Base-by-base conservation (phyloP, 495 filamentous ascomycete genomes). In the Penicillium argentinense region DNA sequence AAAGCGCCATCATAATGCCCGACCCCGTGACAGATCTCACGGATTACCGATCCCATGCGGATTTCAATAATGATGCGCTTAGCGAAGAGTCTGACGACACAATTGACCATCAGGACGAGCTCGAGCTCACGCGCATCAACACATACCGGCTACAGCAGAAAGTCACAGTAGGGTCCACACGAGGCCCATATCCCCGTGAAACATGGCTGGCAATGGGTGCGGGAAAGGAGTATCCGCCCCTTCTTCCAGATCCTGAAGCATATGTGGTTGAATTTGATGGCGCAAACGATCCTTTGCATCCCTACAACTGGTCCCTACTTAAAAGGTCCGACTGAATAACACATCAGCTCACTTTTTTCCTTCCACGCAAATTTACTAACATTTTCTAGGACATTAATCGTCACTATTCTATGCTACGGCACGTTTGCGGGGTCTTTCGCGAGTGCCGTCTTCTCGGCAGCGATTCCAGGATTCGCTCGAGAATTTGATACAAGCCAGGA, bases 381-480 rank as follows among this genome's bases (percentile, higher is more conserved):
- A 26, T 23, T 23, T 34, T n/a, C 18, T 22, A 9, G 40, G 19
- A 27, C 39, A 23, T 24, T 21, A 0, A 23, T 49, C n/a, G 38
- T 53, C 11, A 18, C 23, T 13, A 59, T 71, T 21, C 56, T 78
- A n/a, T 70, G 63, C 18, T 59, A 68, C 21, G 62, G 73, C 23
- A 77, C 76, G 8, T 69, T 80, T 45, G 58, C 63, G 19, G 68
- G 70, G 9, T 74, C 76, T 0, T 81, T 79, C 33, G 56, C 66
- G 3, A 75, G 69, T 38, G 71, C 64, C 13, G 58, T 82, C 28
- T 84, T 82, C 61, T 73, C 70, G 5, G 66, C 74, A 3, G 77
- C 73, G 1, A 66, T 70, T 0, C 21, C 43, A 9, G 66, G 66
- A 8, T 51, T 76, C 2, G 53, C 67, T 12, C 39, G 64, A n/a